Percentiles rank a stretch among this genome's conserved stretches.
phyloP scores from a whole-genome alignment of 202 grass and related monocot genomes.

The Hordeum pubiflorum region DNA sequence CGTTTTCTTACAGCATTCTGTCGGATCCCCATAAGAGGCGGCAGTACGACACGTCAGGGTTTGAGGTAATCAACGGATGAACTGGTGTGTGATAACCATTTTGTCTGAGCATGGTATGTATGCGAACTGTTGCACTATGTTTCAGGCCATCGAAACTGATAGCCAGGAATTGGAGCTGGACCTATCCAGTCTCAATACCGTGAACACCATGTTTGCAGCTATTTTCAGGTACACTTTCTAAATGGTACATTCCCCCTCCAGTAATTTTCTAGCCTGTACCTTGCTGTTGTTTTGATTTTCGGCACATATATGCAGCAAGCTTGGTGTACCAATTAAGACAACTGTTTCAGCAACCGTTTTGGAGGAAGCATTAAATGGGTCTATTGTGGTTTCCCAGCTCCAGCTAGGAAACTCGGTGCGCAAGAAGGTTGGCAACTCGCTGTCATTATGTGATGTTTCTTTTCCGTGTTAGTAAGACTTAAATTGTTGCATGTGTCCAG shows the following conservation, averaged over 20 bases:
- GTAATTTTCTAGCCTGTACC: conserved; percentile 1
- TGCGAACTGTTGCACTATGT: neutral
- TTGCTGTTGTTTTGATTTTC: neutral
- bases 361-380: conserved; percentile 94
- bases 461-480: conserved; percentile 9
- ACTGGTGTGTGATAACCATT: neutral
- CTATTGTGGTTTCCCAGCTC: conserved; percentile 66
- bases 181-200: conserved; percentile 86
- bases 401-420: conserved; percentile 57
- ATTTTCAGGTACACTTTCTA: conserved; percentile 70
- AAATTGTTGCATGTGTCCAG: conserved; percentile 39
- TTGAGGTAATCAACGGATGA: conserved; percentile 50
- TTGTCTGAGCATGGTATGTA: neutral
- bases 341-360: conserved; percentile 93
- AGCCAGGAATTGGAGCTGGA: conserved; percentile 96
- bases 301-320: conserved; percentile 49
- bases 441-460: conserved; percentile 12
- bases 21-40: conserved; percentile 86
- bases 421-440: conserved; percentile 57
- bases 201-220: conserved; percentile 96
- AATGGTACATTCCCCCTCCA: neutral
- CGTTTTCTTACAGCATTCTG: conserved; percentile 88
- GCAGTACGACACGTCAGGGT: conserved; percentile 85
- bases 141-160: conserved; percentile 78
- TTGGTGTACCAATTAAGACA: conserved; percentile 96